Evolutionary conservation across 1,284 basidiomycete species (phyloP), one percentile per base, ranked within the genome.

Genomic region (Ustilago curta): DNA sequence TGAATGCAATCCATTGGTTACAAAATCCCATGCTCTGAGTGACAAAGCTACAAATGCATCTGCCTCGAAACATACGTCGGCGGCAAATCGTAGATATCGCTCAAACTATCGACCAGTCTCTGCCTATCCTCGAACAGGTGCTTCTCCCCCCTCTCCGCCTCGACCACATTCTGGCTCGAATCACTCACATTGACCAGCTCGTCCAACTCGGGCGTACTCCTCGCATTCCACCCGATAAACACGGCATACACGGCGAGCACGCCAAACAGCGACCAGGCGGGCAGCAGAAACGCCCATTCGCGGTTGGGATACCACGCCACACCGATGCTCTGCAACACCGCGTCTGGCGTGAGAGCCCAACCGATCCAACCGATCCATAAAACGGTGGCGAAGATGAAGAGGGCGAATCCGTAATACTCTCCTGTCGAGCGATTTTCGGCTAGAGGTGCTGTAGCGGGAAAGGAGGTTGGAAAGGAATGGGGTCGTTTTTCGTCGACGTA

Each of bases 251-350:
- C 51, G 25, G 67, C 68, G 16, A 80, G 59, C n/a, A 80, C 70
- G 8, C 63, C 66, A 32, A 80, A 60, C n/a, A 76, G 42, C 8
- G 73, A 74, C 76, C 76, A 80, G 4, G 78, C 76, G 1, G 78
- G 78, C 19, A 80, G 31, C 25, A 80, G 50, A 21, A 71, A 80
- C 5, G 78, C 78, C 78, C 78, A 80, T 18, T 80, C 78, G 25
- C 78, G 67, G 23, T 75, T 80, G 11, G 78, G 78, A 43, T 80
- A 80, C 76, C 76, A 80, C 2, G 68, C 74, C n/a, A 80, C 69
- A 19, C 78, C 77, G 3, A 80, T 21, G 21, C 50, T 51, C 43
- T 66, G 52, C 14, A 80, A 52, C 37, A 67, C 21, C 19, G 48
- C 43, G 25, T 80, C 78, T 8, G 78, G 78, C 0, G 63, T 68